A percentile compares a stretch with the other conserved stretches of the same genome.
Conservation (phyloP, 2,329 filamentous ascomycete genomes). For the Calonectria henricotiae region DNA sequence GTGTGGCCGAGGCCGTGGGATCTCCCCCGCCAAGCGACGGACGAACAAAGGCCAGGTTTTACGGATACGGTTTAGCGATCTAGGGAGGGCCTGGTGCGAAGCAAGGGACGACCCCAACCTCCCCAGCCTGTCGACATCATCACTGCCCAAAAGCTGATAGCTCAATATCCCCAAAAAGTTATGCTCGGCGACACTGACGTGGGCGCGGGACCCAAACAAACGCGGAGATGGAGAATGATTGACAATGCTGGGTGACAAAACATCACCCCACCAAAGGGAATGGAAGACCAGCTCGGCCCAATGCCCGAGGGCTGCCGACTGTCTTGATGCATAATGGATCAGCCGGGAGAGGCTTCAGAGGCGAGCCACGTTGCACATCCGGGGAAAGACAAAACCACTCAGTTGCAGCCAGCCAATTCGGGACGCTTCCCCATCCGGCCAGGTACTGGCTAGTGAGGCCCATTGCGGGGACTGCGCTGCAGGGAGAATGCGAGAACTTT, state of each 20-base stretch:
- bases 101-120: constrained; percentile 28
- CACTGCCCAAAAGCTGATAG: constrained; percentile 30
- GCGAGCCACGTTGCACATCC: constrained; percentile 58
- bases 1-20: constrained; percentile 22
- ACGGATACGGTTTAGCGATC: background rate
- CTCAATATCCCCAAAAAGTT: constrained; percentile 14
- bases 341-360: constrained; percentile 51
- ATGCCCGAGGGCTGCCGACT: constrained; percentile 51
- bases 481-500: constrained; percentile 23
- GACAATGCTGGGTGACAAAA: constrained; percentile 45
- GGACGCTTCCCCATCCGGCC: constrained; percentile 33
- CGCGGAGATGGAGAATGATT: constrained; percentile 34
- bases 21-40: constrained; percentile 32
- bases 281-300: constrained; percentile 45
- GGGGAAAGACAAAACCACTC: constrained; percentile 54
- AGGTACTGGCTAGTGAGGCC: constrained; percentile 25
- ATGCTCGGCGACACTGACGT: constrained; percentile 17
- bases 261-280: constrained; percentile 46
- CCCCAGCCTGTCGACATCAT: constrained; percentile 14
- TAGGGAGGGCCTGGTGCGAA: constrained; percentile 15
- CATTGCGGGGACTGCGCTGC: constrained; percentile 28
- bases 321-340: constrained; percentile 53
- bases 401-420: constrained; percentile 52
- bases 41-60: constrained; percentile 18
- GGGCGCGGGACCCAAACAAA: constrained; percentile 16